Conservation (phyloP, 2,329 filamentous ascomycete genomes). For the Trichoderma guizhouense region DNA sequence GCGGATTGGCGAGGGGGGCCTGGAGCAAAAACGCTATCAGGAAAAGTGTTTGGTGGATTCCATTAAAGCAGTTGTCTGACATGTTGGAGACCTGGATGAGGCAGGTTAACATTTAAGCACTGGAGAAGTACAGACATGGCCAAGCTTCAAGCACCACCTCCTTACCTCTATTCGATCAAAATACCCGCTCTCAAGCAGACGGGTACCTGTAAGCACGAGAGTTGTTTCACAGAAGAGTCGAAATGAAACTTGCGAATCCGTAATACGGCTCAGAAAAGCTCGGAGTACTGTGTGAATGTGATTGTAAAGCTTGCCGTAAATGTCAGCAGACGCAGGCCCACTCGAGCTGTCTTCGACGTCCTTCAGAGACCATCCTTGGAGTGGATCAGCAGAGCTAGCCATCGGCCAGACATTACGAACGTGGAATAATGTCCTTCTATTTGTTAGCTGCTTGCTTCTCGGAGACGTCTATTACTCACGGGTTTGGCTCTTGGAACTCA, state of each 20-base stretch:
- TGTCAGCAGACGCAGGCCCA: not conserved
- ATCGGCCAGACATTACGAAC: not conserved
- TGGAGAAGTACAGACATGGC: too few relatives aligned
- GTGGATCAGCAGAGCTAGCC: not conserved
- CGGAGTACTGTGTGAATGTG: not conserved
- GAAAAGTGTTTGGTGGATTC: too few relatives aligned
- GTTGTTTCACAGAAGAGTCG: not conserved
- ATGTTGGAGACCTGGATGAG: too few relatives aligned
- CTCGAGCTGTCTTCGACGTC: not conserved
- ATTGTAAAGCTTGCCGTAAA: conserved; percentile 7
- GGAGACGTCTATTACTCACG: not conserved
- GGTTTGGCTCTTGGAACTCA: not conserved
- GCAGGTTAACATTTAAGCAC: too few relatives aligned
- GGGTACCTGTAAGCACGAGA: too few relatives aligned
- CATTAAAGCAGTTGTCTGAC: too few relatives aligned
- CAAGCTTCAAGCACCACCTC: too few relatives aligned
- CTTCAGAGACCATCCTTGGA: not conserved
- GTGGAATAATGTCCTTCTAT: not conserved
- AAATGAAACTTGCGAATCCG: not conserved
- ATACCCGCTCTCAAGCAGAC: too few relatives aligned
- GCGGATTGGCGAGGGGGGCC: not conserved
- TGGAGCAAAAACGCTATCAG: not conserved
- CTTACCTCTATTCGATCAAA: too few relatives aligned
- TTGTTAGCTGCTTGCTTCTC: not conserved
- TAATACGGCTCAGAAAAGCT: not conserved